Evolutionary conservation across 768 basidiomycete species (phyloP).

Genomic region (Tephrocybe sp.): DNA sequence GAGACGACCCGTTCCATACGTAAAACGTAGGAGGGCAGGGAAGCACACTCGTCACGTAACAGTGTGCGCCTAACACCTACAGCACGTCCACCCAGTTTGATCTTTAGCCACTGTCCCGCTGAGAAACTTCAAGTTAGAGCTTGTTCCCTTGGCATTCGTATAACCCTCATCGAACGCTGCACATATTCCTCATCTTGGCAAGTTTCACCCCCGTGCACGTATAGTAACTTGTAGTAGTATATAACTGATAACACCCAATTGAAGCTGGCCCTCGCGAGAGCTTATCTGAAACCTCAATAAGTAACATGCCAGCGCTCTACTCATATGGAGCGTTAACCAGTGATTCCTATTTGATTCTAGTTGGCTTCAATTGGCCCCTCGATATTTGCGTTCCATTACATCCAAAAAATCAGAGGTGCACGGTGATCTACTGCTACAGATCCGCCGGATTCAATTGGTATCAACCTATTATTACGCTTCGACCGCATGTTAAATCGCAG

Average conservation of each 20-base stretch:
- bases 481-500: no score
- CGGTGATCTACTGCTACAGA: no score
- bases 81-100: constrained; percentile 11
- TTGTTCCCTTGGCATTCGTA: constrained; percentile 9
- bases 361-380: no score
- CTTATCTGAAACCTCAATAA: no score
- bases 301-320: neutral
- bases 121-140: constrained; percentile 12
- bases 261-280: no score
- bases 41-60: constrained; percentile 79
- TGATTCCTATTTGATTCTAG: no score
- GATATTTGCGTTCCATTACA: no score
- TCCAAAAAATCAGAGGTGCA: no score
- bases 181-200: no score
- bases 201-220: constrained; percentile 11
- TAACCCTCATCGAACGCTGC: constrained; percentile 7
- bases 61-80: constrained; percentile 41
- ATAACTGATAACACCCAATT: constrained; percentile 6
- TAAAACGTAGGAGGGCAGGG: constrained; percentile 73
- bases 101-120: constrained; percentile 4
- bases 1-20: constrained; percentile 71
- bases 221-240: constrained; percentile 1
- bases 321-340: no score
- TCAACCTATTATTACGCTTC: no score
- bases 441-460: no score